Evolutionary conservation across 306 rosid genomes (phyloP), one percentile per base, ranked within the genome.

Genomic region (Quercus wislizeni): DNA sequence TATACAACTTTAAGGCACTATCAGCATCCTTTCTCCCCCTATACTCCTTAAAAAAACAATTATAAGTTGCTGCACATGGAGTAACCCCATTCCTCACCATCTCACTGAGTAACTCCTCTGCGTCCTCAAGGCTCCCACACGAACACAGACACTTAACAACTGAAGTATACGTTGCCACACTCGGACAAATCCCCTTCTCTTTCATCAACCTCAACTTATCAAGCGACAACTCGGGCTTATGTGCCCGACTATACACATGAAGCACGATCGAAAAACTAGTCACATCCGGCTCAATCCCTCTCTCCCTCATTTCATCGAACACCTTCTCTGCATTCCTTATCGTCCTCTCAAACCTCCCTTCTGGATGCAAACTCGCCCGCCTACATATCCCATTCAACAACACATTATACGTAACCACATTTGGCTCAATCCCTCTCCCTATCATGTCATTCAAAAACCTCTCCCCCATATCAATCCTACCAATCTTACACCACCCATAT

Each of bases 201-300:
- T 78, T 87, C 99, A 94, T 94, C 85, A 76, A 71, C 55, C 76
- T 80, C 69, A 94, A 25, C 63, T 91, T 94, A 82, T 94, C 99
- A 41, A 94, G 85, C 2, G 89, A 78, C 67, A 94, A 46, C 28
- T 91, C 89, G 0, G 99, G 95, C 79, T 91, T 94, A 78, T 92
- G 99, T 0, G 95, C 97, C 9, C 99, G 89, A 75, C 99, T 94
- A 81, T 86, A 94, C 27, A 92, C 99, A 83, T 94, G 99, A 82
- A 94, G 93, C 54, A 91, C 87, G 1, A 85, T 91, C 0, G 99
- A 94, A 63, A 88, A 94, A 28, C 97, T 92, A 19, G 99, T 91
- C 13, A 91, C 95, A 78, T 94, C 99, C 0, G 99, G 99, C 74
- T 92, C 95, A 64, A 94, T 88, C 68, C 93, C 94, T 63, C 90